Base-by-base conservation (phyloP, 1,284 basidiomycete genomes). In the Ceratobasidium sp. region DNA sequence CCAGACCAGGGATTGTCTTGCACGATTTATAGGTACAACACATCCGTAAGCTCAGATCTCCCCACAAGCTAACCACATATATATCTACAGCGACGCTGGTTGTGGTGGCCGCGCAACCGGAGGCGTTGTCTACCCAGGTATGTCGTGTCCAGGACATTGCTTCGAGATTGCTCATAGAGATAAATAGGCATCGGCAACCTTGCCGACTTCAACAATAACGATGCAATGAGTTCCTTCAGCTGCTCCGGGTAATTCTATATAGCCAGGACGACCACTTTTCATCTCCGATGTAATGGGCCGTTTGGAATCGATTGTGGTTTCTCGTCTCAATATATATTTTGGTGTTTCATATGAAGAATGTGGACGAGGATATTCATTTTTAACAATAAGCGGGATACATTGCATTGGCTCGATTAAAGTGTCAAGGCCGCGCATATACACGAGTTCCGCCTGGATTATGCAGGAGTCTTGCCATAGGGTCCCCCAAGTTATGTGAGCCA, bases 161-260 rank as follows among this genome's bases (percentile, higher is more conserved):
- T 48, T 22, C 47, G 47, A 22, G 47, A 22, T 22, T 15, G 47
- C 22, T 48, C 47, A 48, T 17, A 17, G 47, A 48, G 17, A 48
- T 17, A 15, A 48, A 48, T 48, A 48, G 53, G 53, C 24, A 54
- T 54, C 53, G 24, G 31, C 53, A 54, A 54, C 24, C n/a, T 54
- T 24, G 53, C 53, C 31, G 53, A 54, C 53, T 54, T 27, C 53
- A 54, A 54, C 53, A 54, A 54, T 29, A 54, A 54, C 53, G 51
- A 53, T n/a, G 11, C n/a, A 27, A 53, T 53, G 51, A 53, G 51
- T 22, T 53, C 51, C 8, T 53, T 54, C 53, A 54, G 24, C 19
- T 54, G 53, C 22, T 27, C 22, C 14, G n/a, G 24, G 53, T 54
- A 29, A 54, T n/a, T n/a, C n/a, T n/a, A n/a, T n/a, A n/a, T n/a